phyloP scores from a whole-genome alignment of 2,329 filamentous ascomycete species.

The Stagonosporopsis tanaceti region DNA sequence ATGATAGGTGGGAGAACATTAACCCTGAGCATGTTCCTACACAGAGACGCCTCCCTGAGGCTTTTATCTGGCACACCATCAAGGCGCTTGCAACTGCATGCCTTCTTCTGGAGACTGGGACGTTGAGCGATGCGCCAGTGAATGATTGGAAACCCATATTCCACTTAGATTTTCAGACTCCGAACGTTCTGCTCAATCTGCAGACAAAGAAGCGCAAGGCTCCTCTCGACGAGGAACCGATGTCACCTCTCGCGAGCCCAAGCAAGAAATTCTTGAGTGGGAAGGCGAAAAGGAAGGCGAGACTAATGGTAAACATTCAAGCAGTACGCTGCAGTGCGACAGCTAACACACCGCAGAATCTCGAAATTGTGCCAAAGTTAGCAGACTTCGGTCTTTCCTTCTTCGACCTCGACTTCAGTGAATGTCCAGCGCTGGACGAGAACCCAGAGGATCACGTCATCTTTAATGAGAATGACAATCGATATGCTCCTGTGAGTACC shows the following conservation, averaged over 20 bases:
- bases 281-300: neutral
- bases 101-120: conserved; percentile 1
- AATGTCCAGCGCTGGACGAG: neutral
- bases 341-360: neutral
- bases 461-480: neutral
- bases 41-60: neutral
- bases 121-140: neutral
- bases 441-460: neutral
- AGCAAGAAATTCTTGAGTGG: neutral
- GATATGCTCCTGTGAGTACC: neutral
- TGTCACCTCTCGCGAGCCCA: neutral
- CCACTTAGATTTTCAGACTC: conserved; percentile 3
- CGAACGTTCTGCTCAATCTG: conserved; percentile 1
- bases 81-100: conserved; percentile 7
- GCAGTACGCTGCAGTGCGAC: neutral
- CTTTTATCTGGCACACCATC: conserved; percentile 5
- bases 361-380: neutral
- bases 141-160: conserved; percentile 2
- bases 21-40: neutral
- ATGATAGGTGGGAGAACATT: neutral
- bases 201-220: neutral
- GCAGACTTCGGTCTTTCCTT: conserved; percentile 9
- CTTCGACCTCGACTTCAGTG: conserved; percentile 1
- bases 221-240: neutral
- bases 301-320: neutral